These are phyloP conservation scores for Onygena corvina DNA, from an alignment of 2,329 filamentous ascomycete genomes.

Conservation along the genomic window DNA sequence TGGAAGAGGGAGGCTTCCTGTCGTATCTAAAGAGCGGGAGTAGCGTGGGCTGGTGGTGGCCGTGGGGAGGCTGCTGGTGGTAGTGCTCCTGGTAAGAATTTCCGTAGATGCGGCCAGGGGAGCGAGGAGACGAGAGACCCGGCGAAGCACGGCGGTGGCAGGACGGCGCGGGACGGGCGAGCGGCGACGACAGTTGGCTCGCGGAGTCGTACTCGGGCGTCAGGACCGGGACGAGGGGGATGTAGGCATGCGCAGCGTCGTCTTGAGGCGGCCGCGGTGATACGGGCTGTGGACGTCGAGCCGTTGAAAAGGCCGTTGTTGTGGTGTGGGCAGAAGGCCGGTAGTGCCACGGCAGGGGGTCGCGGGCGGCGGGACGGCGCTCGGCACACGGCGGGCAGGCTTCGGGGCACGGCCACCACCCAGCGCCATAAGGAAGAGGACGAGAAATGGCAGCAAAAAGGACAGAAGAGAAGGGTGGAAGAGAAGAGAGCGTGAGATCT, in stretches of 20 bases:
- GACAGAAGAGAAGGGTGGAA: neutral
- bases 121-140: neutral
- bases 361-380: conserved; percentile 5
- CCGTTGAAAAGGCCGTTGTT: conserved; percentile 22
- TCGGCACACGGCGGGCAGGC: conserved; percentile 11
- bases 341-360: conserved; percentile 8
- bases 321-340: conserved; percentile 16
- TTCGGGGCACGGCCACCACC: conserved; percentile 9
- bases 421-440: neutral
- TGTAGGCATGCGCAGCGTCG: conserved; percentile 18
- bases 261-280: conserved; percentile 32
- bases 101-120: neutral
- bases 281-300: conserved; percentile 19
- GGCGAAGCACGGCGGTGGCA: conserved; percentile 3
- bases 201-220: conserved; percentile 6
- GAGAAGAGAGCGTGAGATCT: neutral
- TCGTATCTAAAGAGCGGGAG: neutral
- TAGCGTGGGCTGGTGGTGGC: conserved; percentile 1
- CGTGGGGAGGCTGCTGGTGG: conserved; percentile 5
- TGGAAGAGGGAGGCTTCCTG: conserved; percentile 34
- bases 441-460: neutral
- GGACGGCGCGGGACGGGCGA: conserved; percentile 10
- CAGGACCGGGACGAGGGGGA: conserved; percentile 15
- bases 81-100: conserved; percentile 5
- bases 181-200: conserved; percentile 10